phyloP scores from a whole-genome alignment of 108 stramenopile species.

The Cyclotella sp. region DNA sequence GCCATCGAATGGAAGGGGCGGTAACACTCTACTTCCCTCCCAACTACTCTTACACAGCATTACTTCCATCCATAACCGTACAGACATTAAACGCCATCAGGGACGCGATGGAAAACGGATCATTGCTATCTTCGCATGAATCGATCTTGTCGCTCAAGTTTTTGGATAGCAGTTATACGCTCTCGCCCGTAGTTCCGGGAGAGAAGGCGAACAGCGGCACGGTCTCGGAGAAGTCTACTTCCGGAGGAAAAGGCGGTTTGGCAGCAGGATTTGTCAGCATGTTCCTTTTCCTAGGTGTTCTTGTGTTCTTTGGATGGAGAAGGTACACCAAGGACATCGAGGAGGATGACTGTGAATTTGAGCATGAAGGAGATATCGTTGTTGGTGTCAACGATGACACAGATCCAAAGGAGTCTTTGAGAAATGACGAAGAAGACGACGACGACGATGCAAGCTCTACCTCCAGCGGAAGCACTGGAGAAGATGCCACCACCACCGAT shows the following conservation, averaged over 20 bases:
- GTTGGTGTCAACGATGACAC: conserved; percentile 19
- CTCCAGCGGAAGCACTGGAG: conserved; percentile 10
- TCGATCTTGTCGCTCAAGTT: conserved; percentile 32
- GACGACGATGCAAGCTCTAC: conserved; percentile 17
- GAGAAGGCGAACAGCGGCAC: not conserved
- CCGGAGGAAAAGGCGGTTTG: conserved; percentile 3
- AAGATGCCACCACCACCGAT: conserved; percentile 10
- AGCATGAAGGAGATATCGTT: not conserved
- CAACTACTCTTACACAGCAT: conserved; percentile 9
- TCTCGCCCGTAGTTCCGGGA: conserved; percentile 7
- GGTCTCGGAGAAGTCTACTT: too few relatives aligned
- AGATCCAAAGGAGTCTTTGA: not conserved
- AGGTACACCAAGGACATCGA: not conserved
- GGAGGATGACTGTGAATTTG: not conserved
- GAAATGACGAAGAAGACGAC: not conserved
- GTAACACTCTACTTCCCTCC: conserved; percentile 44
- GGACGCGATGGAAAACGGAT: conserved; percentile 33
- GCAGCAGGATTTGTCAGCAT: conserved; percentile 12
- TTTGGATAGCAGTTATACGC: conserved; percentile 40
- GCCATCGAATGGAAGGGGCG: conserved; percentile 44
- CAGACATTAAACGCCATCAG: conserved; percentile 27
- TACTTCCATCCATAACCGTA: conserved; percentile 19
- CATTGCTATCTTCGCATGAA: conserved; percentile 17
- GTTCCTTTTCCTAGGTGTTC: not conserved
- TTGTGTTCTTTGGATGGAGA: not conserved